phyloP scores from a whole-genome alignment of 192 early-diverging fungal species.

The Cladochytrium replicatum region DNA sequence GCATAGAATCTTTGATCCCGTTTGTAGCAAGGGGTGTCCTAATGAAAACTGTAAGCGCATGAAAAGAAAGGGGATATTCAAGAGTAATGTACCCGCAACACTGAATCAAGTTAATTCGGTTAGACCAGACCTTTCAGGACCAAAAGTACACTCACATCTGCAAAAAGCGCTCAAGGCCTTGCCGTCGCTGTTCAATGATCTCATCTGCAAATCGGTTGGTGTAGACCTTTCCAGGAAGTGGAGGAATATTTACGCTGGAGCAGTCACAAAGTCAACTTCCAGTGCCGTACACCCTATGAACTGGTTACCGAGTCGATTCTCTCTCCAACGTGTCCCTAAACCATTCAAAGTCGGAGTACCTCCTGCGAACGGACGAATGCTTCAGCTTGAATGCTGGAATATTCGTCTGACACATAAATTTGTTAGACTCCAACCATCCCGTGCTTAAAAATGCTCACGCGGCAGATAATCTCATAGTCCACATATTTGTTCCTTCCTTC shows the following conservation, averaged over 20 bases:
- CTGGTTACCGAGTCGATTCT: slow-evolving; percentile 64
- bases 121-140: too few species aligned
- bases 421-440: too few species aligned
- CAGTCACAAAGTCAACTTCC: too few species aligned
- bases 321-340: slow-evolving; percentile 87
- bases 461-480: slow-evolving; percentile 92
- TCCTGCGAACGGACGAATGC: slow-evolving; percentile 69
- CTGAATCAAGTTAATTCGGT: slow-evolving; percentile 17
- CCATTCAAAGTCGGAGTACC: slow-evolving; percentile 99
- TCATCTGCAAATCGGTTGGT: slow-evolving; percentile 94
- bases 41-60: slow-evolving; percentile 65
- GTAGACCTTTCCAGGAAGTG: slow-evolving; percentile 93
- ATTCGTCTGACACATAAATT: slow-evolving; percentile 89
- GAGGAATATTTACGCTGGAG: slow-evolving; percentile 82
- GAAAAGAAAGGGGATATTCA: too few species aligned
- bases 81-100: slow-evolving; percentile 27
- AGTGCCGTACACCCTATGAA: too few species aligned
- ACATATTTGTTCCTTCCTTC: slow-evolving; percentile 77
- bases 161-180: slow-evolving; percentile 86
- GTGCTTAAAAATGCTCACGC: slow-evolving; percentile 45
- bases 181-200: slow-evolving; percentile 85
- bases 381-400: slow-evolving; percentile 92
- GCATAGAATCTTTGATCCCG: slow-evolving; percentile 79
- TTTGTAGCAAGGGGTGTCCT: slow-evolving; percentile 95
- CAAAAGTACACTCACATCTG: slow-evolving; percentile 89